phyloP scores from a whole-genome alignment of 1,284 basidiomycete genomes.

The Naganishia albida region DNA sequence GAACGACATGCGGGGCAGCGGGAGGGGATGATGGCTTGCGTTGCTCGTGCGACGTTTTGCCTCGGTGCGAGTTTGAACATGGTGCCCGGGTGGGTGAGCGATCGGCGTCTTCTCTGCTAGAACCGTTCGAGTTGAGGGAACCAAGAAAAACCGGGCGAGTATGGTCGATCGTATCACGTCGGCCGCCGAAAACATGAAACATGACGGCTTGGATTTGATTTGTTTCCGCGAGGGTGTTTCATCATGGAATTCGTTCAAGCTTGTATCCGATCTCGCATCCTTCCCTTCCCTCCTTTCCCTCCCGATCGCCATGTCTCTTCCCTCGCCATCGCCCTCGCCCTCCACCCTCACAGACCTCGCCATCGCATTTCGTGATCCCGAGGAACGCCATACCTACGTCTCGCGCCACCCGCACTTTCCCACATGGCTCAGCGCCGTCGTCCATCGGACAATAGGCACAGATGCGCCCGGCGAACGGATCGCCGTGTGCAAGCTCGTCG shows the following conservation, averaged over 20 bases:
- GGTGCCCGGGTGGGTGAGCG: background rate
- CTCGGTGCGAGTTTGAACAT: slow-evolving; percentile 27
- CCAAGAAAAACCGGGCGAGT: background rate
- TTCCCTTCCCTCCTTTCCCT: background rate
- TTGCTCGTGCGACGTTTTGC: background rate
- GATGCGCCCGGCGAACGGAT: background rate
- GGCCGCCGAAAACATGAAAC: background rate
- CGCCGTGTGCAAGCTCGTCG: background rate
- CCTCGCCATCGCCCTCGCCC: background rate
- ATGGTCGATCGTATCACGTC: too few relatives aligned
- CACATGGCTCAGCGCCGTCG: slow-evolving; percentile 9
- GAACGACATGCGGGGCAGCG: slow-evolving; percentile 27
- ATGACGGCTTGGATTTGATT: background rate
- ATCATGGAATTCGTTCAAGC: background rate
- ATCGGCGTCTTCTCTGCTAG: too few relatives aligned
- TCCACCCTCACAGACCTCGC: slow-evolving; percentile 4
- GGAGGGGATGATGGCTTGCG: background rate
- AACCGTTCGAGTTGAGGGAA: too few relatives aligned
- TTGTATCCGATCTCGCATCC: background rate
- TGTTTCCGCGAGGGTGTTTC: background rate
- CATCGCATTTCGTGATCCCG: slow-evolving; percentile 3
- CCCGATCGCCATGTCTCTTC: background rate
- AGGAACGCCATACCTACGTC: background rate
- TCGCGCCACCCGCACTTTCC: background rate
- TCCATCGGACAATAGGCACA: background rate